phyloP scores from a whole-genome alignment of 163 green algal species.

The Scenedesmus sp. region DNA sequence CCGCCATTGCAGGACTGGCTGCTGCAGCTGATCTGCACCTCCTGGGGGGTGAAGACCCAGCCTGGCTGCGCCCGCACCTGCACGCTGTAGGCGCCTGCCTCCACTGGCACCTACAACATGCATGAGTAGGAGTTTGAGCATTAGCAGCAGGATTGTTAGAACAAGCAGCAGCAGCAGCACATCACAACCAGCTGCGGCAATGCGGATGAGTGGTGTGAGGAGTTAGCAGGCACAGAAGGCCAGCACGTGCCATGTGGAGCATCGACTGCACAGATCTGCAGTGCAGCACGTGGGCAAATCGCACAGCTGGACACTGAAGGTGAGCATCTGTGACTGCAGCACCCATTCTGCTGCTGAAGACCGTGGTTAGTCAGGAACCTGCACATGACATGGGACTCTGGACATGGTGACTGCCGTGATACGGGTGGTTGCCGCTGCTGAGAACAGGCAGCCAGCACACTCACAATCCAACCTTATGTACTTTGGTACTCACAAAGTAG shows the following conservation, averaged over 20 bases:
- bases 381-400: background rate
- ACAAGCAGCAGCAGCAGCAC: no score
- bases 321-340: background rate
- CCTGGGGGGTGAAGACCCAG: slow-evolving; percentile 33
- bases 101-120: background rate
- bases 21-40: slow-evolving; percentile 23
- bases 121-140: background rate
- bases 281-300: no score
- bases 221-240: no score
- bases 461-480: background rate
- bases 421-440: background rate
- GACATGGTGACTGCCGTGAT: slow-evolving; percentile 1
- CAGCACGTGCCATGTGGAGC: no score
- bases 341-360: background rate
- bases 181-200: no score
- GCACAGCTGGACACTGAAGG: background rate
- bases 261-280: no score
- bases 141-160: background rate
- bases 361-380: no score
- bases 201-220: background rate
- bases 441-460: background rate
- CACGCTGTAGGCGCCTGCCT: slow-evolving; percentile 33
- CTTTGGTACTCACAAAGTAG: slow-evolving; percentile 32
- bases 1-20: slow-evolving; percentile 2
- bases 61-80: slow-evolving; percentile 13